Evolutionary conservation across 768 basidiomycete species (phyloP).

Genomic region (Termitomyces sp.): DNA sequence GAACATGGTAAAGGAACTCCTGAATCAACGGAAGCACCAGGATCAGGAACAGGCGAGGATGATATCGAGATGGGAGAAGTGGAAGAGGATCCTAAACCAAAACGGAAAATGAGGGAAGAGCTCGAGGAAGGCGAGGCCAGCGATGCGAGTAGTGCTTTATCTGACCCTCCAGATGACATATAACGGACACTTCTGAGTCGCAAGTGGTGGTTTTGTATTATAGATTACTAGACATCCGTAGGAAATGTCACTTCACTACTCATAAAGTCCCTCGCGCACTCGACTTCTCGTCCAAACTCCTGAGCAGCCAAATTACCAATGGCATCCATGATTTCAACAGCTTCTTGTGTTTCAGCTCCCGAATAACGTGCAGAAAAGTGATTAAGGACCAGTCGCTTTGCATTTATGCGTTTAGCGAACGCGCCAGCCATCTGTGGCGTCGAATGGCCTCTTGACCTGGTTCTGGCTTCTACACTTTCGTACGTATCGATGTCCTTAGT

Average conservation of each 20-base stretch:
- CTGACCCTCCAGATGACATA: slow-evolving; percentile 65
- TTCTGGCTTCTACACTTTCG: slow-evolving; percentile 55
- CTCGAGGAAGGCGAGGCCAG: slow-evolving; percentile 87
- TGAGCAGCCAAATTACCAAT: slow-evolving; percentile 54
- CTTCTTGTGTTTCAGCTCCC: slow-evolving; percentile 53
- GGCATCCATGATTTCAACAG: slow-evolving; percentile 56
- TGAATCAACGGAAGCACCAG: slow-evolving; percentile 13
- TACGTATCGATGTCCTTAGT: slow-evolving; percentile 63
- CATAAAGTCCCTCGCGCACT: slow-evolving; percentile 77
- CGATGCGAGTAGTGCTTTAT: slow-evolving; percentile 73
- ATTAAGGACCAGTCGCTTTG: slow-evolving; percentile 67
- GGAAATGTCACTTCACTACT: slow-evolving; percentile 52
- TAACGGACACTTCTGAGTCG: slow-evolving; percentile 18
- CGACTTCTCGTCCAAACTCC: slow-evolving; percentile 53
- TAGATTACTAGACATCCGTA: slow-evolving; percentile 15
- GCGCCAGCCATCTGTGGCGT: slow-evolving; percentile 88
- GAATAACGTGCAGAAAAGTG: slow-evolving; percentile 84
- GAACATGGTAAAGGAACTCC: slow-evolving; percentile 34
- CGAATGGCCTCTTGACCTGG: slow-evolving; percentile 81
- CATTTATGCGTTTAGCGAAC: slow-evolving; percentile 67
- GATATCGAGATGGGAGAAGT: slow-evolving; percentile 95
- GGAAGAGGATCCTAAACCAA: slow-evolving; percentile 63
- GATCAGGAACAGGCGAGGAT: slow-evolving; percentile 33
- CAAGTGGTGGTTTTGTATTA: slow-evolving; percentile 13
- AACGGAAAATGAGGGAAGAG: slow-evolving; percentile 63